A percentile compares a stretch with the other conserved stretches of the same genome.
These are phyloP conservation scores for Dryas octopetala DNA, from an alignment of 306 rosid species.

Conservation along the genomic window DNA sequence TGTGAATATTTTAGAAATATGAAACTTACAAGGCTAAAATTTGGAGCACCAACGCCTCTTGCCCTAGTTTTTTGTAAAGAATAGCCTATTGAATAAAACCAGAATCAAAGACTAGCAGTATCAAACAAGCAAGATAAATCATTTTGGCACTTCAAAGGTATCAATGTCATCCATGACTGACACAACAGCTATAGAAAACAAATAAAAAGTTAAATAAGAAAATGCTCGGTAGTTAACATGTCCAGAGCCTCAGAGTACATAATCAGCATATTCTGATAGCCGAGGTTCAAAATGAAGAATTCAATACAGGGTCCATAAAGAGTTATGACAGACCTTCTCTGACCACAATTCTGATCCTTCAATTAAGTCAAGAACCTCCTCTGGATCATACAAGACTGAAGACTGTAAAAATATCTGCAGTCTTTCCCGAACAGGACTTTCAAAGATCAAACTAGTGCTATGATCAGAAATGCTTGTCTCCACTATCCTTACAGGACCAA, in stretches of 20 bases:
- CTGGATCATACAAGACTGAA: slow-evolving; percentile 92
- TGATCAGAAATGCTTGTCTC: slow-evolving; percentile 29
- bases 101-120: slow-evolving; percentile 18
- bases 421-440: slow-evolving; percentile 72
- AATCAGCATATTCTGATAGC: slow-evolving; percentile 23
- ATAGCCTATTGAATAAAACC: slow-evolving; percentile 66
- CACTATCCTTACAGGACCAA: slow-evolving; percentile 43
- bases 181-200: not conserved
- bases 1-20: slow-evolving; percentile 3
- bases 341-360: slow-evolving; percentile 94
- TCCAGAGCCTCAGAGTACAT: not conserved
- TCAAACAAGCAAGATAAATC: slow-evolving; percentile 8
- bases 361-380: slow-evolving; percentile 88
- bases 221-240: not conserved
- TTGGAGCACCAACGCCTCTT: slow-evolving; percentile 90
- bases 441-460: slow-evolving; percentile 50
- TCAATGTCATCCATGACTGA: slow-evolving; percentile 7
- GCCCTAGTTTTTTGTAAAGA: slow-evolving; percentile 93
- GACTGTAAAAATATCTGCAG: slow-evolving; percentile 86
- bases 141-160: not conserved
- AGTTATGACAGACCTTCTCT: slow-evolving; percentile 65
- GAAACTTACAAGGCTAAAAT: slow-evolving; percentile 91
- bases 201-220: not conserved
- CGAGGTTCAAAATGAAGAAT: slow-evolving; percentile 10
- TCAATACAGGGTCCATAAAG: slow-evolving; percentile 25